These are phyloP conservation scores for Rhizophora apiculata DNA, from an alignment of 345 rosid genomes.

Conservation along the genomic window DNA sequence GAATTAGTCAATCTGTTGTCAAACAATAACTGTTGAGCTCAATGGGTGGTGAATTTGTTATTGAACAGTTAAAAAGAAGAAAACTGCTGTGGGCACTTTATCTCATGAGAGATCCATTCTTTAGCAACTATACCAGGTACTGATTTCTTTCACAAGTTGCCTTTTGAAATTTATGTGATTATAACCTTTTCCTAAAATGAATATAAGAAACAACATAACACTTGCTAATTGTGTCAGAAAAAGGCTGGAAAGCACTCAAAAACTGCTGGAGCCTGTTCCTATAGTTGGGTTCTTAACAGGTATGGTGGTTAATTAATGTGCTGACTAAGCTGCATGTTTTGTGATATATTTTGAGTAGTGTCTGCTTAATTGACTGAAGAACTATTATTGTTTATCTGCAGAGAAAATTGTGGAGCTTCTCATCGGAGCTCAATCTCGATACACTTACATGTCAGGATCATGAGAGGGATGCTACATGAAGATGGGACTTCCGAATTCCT, in stretches of 20 bases:
- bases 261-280: conserved; percentile 62
- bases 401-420: conserved; percentile 87
- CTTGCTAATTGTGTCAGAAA: conserved; percentile 44
- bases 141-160: background rate
- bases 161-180: background rate
- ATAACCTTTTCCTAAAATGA: background rate
- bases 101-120: conserved; percentile 95
- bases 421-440: conserved; percentile 84
- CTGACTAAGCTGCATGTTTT: background rate
- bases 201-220: background rate
- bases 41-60: conserved; percentile 10
- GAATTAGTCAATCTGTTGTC: background rate
- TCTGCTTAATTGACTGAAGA: background rate
- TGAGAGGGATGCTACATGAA: conserved; percentile 18
- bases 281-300: conserved; percentile 69
- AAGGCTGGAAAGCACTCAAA: conserved; percentile 66
- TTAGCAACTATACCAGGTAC: conserved; percentile 79
- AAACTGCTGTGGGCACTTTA: conserved; percentile 88
- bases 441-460: conserved; percentile 90
- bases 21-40: conserved; percentile 4
- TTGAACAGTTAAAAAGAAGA: conserved; percentile 66
- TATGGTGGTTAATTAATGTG: conserved; percentile 19
- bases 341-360: background rate
- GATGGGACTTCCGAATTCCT: no score
- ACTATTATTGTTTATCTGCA: conserved; percentile 19